These are phyloP conservation scores for Nakazawaea anatomiae DNA, from an alignment of 805 yeast genomes.

Conservation along the genomic window DNA sequence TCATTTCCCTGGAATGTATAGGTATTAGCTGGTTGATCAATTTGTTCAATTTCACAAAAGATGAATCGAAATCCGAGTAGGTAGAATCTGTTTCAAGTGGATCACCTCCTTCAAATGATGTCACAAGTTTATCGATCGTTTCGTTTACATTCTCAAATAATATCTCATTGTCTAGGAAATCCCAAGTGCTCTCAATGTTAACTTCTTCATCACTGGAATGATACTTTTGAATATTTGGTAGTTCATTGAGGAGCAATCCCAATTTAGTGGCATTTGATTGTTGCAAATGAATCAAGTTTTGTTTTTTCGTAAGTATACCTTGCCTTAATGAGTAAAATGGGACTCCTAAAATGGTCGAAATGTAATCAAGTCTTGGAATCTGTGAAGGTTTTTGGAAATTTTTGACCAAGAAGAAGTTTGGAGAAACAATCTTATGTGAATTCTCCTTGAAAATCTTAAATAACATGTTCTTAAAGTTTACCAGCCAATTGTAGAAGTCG, in stretches of 20 bases:
- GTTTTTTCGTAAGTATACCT: slow-evolving; percentile 21
- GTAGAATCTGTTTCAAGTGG: not conserved
- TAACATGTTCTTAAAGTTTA: not conserved
- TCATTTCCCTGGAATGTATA: slow-evolving; percentile 1
- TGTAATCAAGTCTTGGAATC: slow-evolving; percentile 13
- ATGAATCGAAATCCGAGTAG: not conserved
- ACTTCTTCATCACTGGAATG: slow-evolving; percentile 1
- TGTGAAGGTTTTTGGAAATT: slow-evolving; percentile 11
- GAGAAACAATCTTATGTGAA: slow-evolving; percentile 13
- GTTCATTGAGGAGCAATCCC: slow-evolving; percentile 28
- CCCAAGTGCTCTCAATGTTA: not conserved
- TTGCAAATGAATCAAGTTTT: slow-evolving; percentile 16
- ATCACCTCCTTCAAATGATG: slow-evolving; percentile 3
- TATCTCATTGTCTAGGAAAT: slow-evolving; percentile 1
- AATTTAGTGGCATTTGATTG: slow-evolving; percentile 26
- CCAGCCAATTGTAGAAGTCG: not conserved
- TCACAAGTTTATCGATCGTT: slow-evolving; percentile 7
- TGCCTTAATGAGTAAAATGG: slow-evolving; percentile 29
- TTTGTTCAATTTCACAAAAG: slow-evolving; percentile 6
- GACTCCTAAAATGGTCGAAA: slow-evolving; percentile 25
- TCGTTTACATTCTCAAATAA: not conserved
- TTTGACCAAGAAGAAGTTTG: slow-evolving; percentile 20
- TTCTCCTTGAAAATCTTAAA: not conserved
- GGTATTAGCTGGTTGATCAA: slow-evolving; percentile 2
- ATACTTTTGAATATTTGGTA: slow-evolving; percentile 22